These are phyloP conservation scores for Massariosphaeria phaeospora DNA, from an alignment of 495 filamentous ascomycete species.

Conservation along the genomic window DNA sequence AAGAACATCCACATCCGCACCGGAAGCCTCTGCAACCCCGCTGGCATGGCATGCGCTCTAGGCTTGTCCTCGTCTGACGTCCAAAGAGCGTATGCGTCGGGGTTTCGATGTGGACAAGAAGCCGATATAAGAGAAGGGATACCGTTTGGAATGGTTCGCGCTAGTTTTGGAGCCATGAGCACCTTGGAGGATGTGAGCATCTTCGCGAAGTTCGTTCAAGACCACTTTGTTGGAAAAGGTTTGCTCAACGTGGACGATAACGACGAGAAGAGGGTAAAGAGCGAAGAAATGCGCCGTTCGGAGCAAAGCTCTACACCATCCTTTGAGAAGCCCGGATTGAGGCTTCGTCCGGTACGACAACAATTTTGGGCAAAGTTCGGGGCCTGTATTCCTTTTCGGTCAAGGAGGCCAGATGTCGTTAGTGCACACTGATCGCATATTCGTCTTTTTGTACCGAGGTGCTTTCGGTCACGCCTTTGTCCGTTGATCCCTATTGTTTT, in stretches of 20 bases:
- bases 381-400: too few relatives aligned
- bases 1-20: conserved; percentile 63
- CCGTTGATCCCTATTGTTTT: too few relatives aligned
- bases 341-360: too few relatives aligned
- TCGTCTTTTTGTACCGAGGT: too few relatives aligned
- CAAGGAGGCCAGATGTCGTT: too few relatives aligned
- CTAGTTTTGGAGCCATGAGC: conserved; percentile 69
- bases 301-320: not conserved
- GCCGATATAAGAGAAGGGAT: conserved; percentile 50
- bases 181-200: conserved; percentile 55
- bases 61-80: conserved; percentile 53
- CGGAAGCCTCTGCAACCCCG: conserved; percentile 62
- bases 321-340: too few relatives aligned
- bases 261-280: not conserved
- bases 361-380: too few relatives aligned
- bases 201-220: conserved; percentile 54
- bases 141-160: conserved; percentile 61
- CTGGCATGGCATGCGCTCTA: conserved; percentile 49
- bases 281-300: not conserved
- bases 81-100: conserved; percentile 55
- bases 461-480: too few relatives aligned
- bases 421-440: too few relatives aligned
- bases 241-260: not conserved
- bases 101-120: conserved; percentile 58
- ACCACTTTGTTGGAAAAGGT: conserved; percentile 42